Evolutionary conservation across 78 protist species (phyloP).

Genomic region (Salpingoeca rosetta): DNA sequence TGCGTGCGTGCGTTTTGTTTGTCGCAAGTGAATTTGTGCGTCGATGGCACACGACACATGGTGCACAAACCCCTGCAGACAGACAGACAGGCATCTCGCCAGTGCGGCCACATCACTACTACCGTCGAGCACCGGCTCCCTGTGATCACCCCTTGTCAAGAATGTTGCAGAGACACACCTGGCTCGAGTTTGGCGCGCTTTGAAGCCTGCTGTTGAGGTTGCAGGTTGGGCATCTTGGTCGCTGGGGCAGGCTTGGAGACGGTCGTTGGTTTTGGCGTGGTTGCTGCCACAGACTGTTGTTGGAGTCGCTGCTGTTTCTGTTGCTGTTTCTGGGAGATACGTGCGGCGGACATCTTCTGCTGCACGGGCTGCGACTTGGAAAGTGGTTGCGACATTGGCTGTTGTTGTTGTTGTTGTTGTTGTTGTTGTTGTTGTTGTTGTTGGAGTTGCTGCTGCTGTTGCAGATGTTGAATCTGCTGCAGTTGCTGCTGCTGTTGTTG

Average conservation of each 20-base stretch:
- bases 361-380: background rate
- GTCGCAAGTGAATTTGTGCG: too few relatives aligned
- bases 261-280: too few relatives aligned
- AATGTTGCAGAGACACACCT: background rate
- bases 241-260: too few relatives aligned
- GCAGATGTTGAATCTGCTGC: background rate
- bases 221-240: background rate
- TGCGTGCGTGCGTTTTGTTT: too few relatives aligned
- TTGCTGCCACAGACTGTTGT: background rate
- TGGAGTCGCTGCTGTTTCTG: background rate
- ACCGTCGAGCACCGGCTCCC: background rate
- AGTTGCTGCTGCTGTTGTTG: background rate
- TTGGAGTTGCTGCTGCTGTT: background rate
- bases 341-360: too few relatives aligned
- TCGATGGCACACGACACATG: too few relatives aligned
- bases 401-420: background rate
- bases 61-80: too few relatives aligned
- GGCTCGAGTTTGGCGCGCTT: background rate
- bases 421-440: background rate
- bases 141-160: background rate
- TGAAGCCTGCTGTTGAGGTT: background rate
- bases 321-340: background rate
- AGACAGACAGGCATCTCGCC: too few relatives aligned
- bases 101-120: too few relatives aligned
- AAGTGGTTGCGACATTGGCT: background rate